Conservation (phyloP, 108 stramenopile species). For the Cyclostephanos invisitatus region DNA sequence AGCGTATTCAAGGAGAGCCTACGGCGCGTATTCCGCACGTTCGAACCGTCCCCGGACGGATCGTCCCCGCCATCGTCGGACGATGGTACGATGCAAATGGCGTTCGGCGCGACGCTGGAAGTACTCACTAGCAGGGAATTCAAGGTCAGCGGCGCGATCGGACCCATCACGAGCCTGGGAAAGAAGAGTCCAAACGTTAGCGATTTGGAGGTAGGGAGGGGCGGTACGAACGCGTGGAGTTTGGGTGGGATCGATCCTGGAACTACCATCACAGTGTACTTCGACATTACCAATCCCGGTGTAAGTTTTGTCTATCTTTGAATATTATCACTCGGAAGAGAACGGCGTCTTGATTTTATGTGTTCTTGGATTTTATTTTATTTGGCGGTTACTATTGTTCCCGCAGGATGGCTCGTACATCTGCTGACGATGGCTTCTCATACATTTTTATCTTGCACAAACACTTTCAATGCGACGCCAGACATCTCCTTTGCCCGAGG, state of each 20-base stretch:
- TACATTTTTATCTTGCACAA: neutral
- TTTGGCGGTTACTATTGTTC: too few species aligned
- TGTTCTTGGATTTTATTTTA: neutral
- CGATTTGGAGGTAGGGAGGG: constrained; percentile 95
- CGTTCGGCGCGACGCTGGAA: constrained; percentile 92
- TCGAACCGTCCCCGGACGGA: constrained; percentile 59
- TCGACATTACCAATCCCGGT: constrained; percentile 93
- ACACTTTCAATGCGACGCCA: neutral
- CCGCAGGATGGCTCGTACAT: too few species aligned
- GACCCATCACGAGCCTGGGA: constrained; percentile 85
- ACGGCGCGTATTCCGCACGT: constrained; percentile 89
- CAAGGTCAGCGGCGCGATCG: constrained; percentile 90
- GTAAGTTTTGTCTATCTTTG: constrained; percentile 13
- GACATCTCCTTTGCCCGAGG: constrained; percentile 80
- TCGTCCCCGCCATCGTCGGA: constrained; percentile 61
- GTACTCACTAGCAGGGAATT: constrained; percentile 93
- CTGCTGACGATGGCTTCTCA: neutral
- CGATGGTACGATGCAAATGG: constrained; percentile 91
- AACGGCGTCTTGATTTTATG: neutral
- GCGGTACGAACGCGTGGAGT: constrained; percentile 98
- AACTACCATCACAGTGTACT: constrained; percentile 98
- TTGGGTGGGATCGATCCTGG: constrained; percentile 93
- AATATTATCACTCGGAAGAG: neutral
- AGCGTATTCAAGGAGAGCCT: constrained; percentile 98
- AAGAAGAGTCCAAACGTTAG: constrained; percentile 91